Evolutionary conservation across 2,329 filamentous ascomycete species (phyloP).

Genomic region (Neonectria magnoliae): DNA sequence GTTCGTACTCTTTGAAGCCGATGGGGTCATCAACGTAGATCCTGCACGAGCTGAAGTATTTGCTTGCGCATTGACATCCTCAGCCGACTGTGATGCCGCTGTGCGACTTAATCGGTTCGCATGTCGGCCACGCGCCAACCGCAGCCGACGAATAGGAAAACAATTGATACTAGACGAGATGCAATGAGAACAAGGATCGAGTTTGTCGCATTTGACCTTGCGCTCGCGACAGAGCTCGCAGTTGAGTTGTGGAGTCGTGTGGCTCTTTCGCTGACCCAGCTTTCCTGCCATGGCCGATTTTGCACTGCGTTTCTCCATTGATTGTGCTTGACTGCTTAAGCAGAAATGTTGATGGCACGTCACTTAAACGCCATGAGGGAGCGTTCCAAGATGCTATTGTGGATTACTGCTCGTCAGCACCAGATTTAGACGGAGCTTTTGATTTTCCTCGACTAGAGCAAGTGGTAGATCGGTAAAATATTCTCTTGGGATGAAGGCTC

Average conservation of each 20-base stretch:
- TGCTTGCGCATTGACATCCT: too few relatives aligned
- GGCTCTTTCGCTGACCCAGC: neutral
- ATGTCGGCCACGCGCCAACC: conserved; percentile 31
- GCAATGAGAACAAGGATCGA: conserved; percentile 35
- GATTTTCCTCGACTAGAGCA: too few relatives aligned
- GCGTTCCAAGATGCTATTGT: neutral
- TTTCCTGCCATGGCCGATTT: neutral
- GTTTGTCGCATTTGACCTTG: conserved; percentile 38
- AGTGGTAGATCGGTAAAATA: too few relatives aligned
- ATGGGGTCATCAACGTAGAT: neutral
- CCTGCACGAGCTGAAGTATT: neutral
- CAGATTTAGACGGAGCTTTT: neutral
- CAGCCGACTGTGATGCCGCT: too few relatives aligned
- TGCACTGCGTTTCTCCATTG: neutral
- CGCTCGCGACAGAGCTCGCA: conserved; percentile 31
- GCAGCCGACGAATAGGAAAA: conserved; percentile 27
- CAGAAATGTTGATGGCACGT: too few relatives aligned
- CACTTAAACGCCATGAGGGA: neutral
- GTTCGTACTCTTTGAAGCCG: neutral
- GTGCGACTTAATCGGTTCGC: conserved; percentile 18
- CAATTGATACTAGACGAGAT: conserved; percentile 23
- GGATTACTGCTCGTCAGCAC: too few relatives aligned
- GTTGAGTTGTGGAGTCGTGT: conserved; percentile 19
- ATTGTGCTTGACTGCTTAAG: neutral
- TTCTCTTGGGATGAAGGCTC: too few relatives aligned